A percentile compares a stretch with the other conserved stretches of the same genome.
Evolutionary conservation across 495 filamentous ascomycete genomes (phyloP).

Genomic region (Thermochaetoides thermophila): DNA sequence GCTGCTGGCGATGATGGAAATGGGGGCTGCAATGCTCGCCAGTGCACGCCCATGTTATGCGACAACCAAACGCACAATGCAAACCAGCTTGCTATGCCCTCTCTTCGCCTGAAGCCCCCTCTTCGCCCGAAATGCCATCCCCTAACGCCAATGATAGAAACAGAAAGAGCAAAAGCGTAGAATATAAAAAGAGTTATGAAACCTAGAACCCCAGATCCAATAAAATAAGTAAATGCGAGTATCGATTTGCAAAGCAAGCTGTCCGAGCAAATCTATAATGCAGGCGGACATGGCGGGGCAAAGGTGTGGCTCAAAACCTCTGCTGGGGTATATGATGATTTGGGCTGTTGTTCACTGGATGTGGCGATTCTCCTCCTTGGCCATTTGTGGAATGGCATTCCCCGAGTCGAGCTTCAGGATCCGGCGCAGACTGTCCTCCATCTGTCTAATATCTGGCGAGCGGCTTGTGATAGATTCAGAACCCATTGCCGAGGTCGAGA

Average conservation of each 20-base stretch:
- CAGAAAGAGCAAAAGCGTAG: conserved; percentile 1
- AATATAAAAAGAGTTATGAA: not conserved
- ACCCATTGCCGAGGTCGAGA: not conserved
- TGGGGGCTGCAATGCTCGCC: not conserved
- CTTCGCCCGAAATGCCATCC: conserved; percentile 1
- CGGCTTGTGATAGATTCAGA: conserved; percentile 4
- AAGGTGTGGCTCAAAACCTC: conserved; percentile 14
- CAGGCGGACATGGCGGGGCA: too few relatives aligned
- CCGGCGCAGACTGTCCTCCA: conserved; percentile 36
- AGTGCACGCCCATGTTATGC: not conserved
- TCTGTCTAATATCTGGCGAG: conserved; percentile 22
- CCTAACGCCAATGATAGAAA: conserved; percentile 7
- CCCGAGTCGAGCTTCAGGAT: conserved; percentile 29
- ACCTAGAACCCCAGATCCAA: conserved; percentile 1
- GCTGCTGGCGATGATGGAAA: not conserved
- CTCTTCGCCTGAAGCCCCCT: too few relatives aligned
- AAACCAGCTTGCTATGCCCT: too few relatives aligned
- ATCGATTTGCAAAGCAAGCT: not conserved
- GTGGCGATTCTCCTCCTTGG: too few relatives aligned
- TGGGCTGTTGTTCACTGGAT: too few relatives aligned
- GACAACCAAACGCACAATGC: conserved; percentile 3
- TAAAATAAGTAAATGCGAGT: not conserved
- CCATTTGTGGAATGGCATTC: not conserved
- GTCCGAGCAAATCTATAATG: too few relatives aligned
- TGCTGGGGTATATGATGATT: too few relatives aligned